Base-by-base conservation (phyloP, 306 rosid species). In the Crotalaria pallida region DNA sequence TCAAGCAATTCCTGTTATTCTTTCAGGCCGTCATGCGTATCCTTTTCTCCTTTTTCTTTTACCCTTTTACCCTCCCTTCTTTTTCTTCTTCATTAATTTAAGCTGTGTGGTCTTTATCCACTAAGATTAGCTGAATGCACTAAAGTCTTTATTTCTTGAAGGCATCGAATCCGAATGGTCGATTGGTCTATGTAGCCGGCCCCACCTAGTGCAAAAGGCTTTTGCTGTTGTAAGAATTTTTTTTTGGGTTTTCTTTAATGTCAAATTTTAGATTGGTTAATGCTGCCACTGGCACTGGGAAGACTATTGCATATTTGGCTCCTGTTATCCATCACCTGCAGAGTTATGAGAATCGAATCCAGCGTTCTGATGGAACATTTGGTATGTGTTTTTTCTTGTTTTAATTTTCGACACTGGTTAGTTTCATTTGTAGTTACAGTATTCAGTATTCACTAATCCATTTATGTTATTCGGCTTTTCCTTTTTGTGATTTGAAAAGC, bases 261-360 rank as follows among this genome's bases (percentile, higher is more conserved):
- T 77, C 45, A 24, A 38, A 33, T 7, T 67, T 40, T 69, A 91
- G 97, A 50, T 76, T 94, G 17, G 92, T 94, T 55, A 90, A 94
- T 79, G 97, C 99, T 40, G 83, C 96, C 50, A 91, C 97, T 2
- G 97, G 97, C 33, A 88, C 97, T 1, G 99, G 99, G 48, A 94
- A 94, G 68, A 94, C 97, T 10, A 62, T 83, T 58, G 95, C 95
- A 3, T 94, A 91, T 72, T 58, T 94, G 77, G 96, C 92, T 81
- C 99, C 99, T 0, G 84, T 94, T 11, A 59, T 94, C 68, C 96
- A 91, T 81, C 85, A 80, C 69, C 78, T 94, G 84, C 89, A 80
- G 79, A 76, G 70, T 38, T 77, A 76, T 44, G 73, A 82, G 26
- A 82, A 82, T 24, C 73, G 91, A 78, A 75, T 88, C 59, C 82